Evolutionary conservation across 1,284 basidiomycete species (phyloP), one percentile per base, ranked within the genome.

Genomic region (Boletus semigastroideus): DNA sequence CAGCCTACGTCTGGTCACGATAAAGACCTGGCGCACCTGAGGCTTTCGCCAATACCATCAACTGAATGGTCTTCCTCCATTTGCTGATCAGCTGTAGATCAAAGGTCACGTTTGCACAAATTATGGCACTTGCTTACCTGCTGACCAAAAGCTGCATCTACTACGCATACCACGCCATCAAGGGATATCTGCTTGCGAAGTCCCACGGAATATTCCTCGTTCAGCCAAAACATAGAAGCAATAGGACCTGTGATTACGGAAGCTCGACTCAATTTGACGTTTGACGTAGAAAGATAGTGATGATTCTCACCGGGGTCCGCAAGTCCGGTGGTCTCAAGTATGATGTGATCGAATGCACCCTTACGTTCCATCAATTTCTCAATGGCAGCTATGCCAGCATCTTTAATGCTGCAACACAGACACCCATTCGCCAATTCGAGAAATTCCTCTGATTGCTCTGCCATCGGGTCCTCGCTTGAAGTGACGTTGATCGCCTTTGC

Each of bases 361-460:
- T 88, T 90, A 54, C 80, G 79, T 60, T 78, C 76, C 91, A 86
- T 90, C 55, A 96, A 77, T 63, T 90, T 89, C 67, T 96, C 92
- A 47, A 98, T 95, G 2, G 94, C 92, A 27, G 92, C 91, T 1
- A 90, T 81, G 1, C 94, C 94, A 14, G 84, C 78, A 68, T 97
- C 94, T 65, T 95, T 94, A 72, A 97, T 89, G 52, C 91, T 93
- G 69, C 94, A 98, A 69, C 94, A 97, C 20, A 98, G 70, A 69
- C 94, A 97, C 11, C 94, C 94, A 67, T 98, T 97, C 2, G 94
- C 86, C 1, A 96, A 79, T 57, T 94, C 90, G 14, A 96, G 81
- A 62, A 94, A 83, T 60, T 92, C 89, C 63, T 90, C 86, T 0
- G 86, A 85, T 28, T 78, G 71, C 54, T 83, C 75, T n/a, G 75